Evolutionary conservation across 495 filamentous ascomycete species (phyloP).

Genomic region (Halenospora varia): DNA sequence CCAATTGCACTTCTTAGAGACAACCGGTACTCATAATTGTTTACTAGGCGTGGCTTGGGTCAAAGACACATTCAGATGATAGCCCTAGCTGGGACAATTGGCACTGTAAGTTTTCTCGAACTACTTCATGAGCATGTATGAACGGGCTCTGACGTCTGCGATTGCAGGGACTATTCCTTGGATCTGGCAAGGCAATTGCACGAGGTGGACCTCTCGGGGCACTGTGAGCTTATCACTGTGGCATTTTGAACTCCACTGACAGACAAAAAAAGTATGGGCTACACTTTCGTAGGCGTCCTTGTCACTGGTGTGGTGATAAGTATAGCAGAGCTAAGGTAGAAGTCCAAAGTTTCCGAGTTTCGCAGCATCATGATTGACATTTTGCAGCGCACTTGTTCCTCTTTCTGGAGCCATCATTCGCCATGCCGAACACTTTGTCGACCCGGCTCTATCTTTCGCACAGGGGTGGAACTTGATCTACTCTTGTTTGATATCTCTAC

Average conservation of each 20-base stretch:
- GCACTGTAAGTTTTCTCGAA: conserved; percentile 16
- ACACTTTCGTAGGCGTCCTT: conserved; percentile 18
- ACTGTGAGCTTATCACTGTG: conserved; percentile 7
- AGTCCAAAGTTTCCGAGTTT: not conserved
- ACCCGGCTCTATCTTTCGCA: conserved; percentile 26
- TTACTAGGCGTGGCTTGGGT: conserved; percentile 46
- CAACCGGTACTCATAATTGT: not conserved
- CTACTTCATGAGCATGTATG: not conserved
- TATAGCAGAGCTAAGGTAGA: conserved; percentile 21
- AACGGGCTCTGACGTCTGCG: not conserved
- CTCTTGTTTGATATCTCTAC: conserved; percentile 8
- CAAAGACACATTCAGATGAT: conserved; percentile 74
- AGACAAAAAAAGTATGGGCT: conserved; percentile 11
- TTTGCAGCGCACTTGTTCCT: conserved; percentile 42
- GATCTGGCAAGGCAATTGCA: conserved; percentile 22
- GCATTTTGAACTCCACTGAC: not conserved
- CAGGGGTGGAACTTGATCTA: conserved; percentile 23
- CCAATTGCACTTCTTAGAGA: not conserved
- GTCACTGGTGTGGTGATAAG: conserved; percentile 20
- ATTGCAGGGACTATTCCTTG: conserved; percentile 21
- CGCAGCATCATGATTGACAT: not conserved
- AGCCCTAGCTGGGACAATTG: conserved; percentile 65
- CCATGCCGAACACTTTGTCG: conserved; percentile 25
- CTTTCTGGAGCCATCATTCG: conserved; percentile 40
- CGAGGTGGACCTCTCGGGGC: conserved; percentile 20